phyloP scores from a whole-genome alignment of 192 early-diverging fungal species.

The Powellomyces hirtus region DNA sequence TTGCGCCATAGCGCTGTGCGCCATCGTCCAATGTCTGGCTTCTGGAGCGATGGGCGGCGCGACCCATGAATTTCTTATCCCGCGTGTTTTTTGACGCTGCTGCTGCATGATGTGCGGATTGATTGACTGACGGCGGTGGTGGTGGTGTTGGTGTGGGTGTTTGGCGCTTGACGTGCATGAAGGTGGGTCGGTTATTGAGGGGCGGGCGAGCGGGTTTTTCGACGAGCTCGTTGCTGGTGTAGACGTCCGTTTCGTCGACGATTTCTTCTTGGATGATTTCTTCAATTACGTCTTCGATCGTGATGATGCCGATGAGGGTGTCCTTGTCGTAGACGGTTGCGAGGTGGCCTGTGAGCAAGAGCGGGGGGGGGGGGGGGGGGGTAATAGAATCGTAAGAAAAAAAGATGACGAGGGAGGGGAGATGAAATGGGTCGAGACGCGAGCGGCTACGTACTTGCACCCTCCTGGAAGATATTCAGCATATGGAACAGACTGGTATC shows the following conservation, averaged over 20 bases:
- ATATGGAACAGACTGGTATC: slow-evolving; percentile 52
- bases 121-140: too few species aligned
- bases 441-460: slow-evolving; percentile 8
- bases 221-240: background rate
- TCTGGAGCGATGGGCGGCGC: background rate
- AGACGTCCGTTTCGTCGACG: slow-evolving; percentile 55
- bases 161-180: background rate
- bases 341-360: background rate
- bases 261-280: slow-evolving; percentile 38
- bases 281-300: slow-evolving; percentile 53
- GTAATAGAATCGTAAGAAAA: too few species aligned
- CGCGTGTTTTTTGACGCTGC: background rate
- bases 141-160: too few species aligned
- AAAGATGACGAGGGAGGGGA: too few species aligned
- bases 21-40: background rate
- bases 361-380: too few species aligned
- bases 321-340: slow-evolving; percentile 2
- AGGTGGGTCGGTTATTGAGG: background rate
- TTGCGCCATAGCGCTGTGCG: too few species aligned
- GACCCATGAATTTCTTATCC: background rate
- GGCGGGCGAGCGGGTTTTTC: background rate
- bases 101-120: too few species aligned
- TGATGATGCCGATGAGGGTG: slow-evolving; percentile 42
- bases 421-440: background rate
- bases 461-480: slow-evolving; percentile 48